Evolutionary conservation across 352 stramenopile species (phyloP), one percentile per base, ranked within the genome.

Genomic region (Globisporangium nodosum): DNA sequence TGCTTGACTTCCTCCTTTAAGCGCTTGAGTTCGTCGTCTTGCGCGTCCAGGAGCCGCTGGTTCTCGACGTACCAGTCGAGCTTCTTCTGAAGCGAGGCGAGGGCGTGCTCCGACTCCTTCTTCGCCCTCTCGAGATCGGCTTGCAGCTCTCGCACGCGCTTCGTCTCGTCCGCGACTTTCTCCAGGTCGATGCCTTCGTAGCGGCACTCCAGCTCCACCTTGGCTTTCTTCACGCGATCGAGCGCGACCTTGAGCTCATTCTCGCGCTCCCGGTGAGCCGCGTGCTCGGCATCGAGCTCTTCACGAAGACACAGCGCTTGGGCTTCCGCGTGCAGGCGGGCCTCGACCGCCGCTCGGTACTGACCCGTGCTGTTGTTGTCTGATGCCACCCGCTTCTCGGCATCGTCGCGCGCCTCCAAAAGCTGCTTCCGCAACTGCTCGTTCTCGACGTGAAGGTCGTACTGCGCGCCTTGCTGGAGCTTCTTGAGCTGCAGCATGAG

Each of bases 21-120:
- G 7, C 61, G 60, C 30, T 55, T 61, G n/a, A 90, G 35, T 24
- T 83, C 68, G 11, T 83, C 79, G 43, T 94, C 83, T 58, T 94
- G 83, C 9, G 83, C 81, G 33, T 94, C 83, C 3, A 93, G 54
- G n/a, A 92, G 51, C 4, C 79, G 62, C 56, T 94, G 85, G 54
- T 94, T 94, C 45, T 81, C 72, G 15, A 93, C 78, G 42, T 94
- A 94, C 85, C 85, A 94, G 43, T 92, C 81, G 15, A 94, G 52
- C 33, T 93, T 94, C 56, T 89, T 85, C 52, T 94, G 81, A 18
- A 94, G 58, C 24, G 62, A 62, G n/a, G 21, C 48, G 8, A 91
- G 45, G 18, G 72, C 63, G 60, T 76, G 78, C 0, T 74, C 51
- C 30, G 79, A 70, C n/a, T 90, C 73, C 48, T 73, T 80, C 52